phyloP scores from a whole-genome alignment of 2,329 filamentous ascomycete species.

The Bisporella sp. region DNA sequence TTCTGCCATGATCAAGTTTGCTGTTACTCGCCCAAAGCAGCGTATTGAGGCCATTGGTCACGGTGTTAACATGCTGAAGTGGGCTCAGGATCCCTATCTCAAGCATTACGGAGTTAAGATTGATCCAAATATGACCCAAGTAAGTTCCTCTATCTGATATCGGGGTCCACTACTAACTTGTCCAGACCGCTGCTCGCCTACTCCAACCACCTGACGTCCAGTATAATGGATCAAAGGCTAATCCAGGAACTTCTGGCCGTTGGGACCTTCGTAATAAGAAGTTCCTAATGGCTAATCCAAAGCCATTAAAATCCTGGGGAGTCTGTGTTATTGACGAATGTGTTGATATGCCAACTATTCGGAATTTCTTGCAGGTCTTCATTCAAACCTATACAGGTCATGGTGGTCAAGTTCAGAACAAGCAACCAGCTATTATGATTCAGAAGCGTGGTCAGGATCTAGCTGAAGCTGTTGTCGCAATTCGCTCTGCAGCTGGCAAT shows the following conservation, averaged over 20 bases:
- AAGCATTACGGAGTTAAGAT: slow-evolving; percentile 69
- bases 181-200: slow-evolving; percentile 58
- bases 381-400: slow-evolving; percentile 51
- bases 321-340: slow-evolving; percentile 59
- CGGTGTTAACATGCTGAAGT: slow-evolving; percentile 61
- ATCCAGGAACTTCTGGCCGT: slow-evolving; percentile 62
- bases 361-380: slow-evolving; percentile 54
- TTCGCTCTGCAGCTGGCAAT: slow-evolving; percentile 15
- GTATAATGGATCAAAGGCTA: slow-evolving; percentile 43
- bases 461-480: slow-evolving; percentile 6
- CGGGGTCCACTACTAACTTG: slow-evolving; percentile 7
- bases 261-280: slow-evolving; percentile 84
- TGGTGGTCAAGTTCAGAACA: slow-evolving; percentile 48
- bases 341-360: slow-evolving; percentile 37
- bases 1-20: slow-evolving; percentile 84
- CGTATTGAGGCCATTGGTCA: slow-evolving; percentile 63
- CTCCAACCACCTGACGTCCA: slow-evolving; percentile 64
- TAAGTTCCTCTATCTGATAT: slow-evolving; percentile 14
- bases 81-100: slow-evolving; percentile 63
- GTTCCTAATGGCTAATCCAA: slow-evolving; percentile 60
- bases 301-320: slow-evolving; percentile 65
- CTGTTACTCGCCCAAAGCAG: slow-evolving; percentile 66
- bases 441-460: slow-evolving; percentile 8
- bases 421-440: slow-evolving; percentile 34
- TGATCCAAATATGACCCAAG: slow-evolving; percentile 50